Percentiles rank a stretch among this genome's conserved stretches.
These are phyloP conservation scores for Xerocomellus dryophilus DNA, from an alignment of 768 basidiomycete genomes.

Conservation along the genomic window DNA sequence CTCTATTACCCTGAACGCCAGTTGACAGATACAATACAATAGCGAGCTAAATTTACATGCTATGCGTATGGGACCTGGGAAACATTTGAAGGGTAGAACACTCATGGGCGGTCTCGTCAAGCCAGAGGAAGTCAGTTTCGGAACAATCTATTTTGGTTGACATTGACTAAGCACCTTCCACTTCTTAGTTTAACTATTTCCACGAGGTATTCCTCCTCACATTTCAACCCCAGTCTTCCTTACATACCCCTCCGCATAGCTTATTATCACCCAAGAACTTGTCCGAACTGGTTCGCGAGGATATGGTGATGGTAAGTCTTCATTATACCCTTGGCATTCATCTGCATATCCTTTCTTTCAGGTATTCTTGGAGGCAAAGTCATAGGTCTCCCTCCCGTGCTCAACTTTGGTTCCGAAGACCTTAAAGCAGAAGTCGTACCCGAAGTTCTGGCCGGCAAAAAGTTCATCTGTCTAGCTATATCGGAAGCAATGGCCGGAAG, in stretches of 20 bases:
- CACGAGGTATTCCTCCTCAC: slow-evolving; percentile 55
- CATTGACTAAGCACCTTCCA: slow-evolving; percentile 14
- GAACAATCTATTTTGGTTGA: not conserved
- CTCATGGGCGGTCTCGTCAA: slow-evolving; percentile 72
- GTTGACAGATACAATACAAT: not conserved
- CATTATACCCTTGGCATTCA: not conserved
- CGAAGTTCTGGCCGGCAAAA: slow-evolving; percentile 58
- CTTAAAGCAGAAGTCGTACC: slow-evolving; percentile 47
- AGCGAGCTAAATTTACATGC: slow-evolving; percentile 75
- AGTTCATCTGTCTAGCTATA: slow-evolving; percentile 72
- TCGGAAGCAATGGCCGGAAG: slow-evolving; percentile 73
- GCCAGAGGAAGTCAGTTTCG: slow-evolving; percentile 60
- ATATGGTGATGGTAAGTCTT: slow-evolving; percentile 56
- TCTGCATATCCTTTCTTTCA: slow-evolving; percentile 2
- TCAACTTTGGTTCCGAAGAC: slow-evolving; percentile 59
- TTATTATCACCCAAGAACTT: slow-evolving; percentile 66
- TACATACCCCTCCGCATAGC: slow-evolving; percentile 25
- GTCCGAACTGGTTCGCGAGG: slow-evolving; percentile 54
- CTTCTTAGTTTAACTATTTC: slow-evolving; percentile 60
- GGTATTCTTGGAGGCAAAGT: slow-evolving; percentile 55
- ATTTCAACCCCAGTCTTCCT: not conserved
- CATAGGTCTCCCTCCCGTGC: slow-evolving; percentile 69
- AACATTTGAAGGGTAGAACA: slow-evolving; percentile 73
- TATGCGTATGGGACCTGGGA: slow-evolving; percentile 90
- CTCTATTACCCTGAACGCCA: not conserved